phyloP scores from a whole-genome alignment of 352 stramenopile genomes.

The Globisporangium polare region DNA sequence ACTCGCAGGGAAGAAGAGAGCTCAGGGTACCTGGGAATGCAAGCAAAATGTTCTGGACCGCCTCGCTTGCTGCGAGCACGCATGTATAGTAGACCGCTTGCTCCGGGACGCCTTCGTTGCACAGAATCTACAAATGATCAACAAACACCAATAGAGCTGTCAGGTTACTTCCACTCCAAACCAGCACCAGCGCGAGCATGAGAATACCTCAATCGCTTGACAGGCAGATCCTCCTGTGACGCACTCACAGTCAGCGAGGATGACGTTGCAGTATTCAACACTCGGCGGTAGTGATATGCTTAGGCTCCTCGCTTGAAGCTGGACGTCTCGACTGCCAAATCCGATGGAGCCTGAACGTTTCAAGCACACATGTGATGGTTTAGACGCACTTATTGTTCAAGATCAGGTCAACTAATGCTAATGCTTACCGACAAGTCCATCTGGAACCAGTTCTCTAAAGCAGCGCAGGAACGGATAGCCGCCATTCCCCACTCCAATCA shows the following conservation, averaged over 20 bases:
- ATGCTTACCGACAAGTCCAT: not conserved
- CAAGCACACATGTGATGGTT: not conserved
- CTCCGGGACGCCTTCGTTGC: slow-evolving; percentile 9
- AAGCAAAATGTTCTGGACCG: slow-evolving; percentile 1
- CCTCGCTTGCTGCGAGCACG: slow-evolving; percentile 10
- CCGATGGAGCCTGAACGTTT: slow-evolving; percentile 1
- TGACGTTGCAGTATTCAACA: not conserved
- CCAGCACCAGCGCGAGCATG: not conserved
- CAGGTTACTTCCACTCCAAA: not conserved
- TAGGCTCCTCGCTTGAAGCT: not conserved
- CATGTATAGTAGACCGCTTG: slow-evolving; percentile 12
- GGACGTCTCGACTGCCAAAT: slow-evolving; percentile 13
- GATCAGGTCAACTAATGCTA: no score
- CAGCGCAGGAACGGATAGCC: slow-evolving; percentile 6
- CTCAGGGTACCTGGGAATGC: not conserved
- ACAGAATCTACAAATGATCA: slow-evolving; percentile 5
- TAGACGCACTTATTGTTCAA: not conserved
- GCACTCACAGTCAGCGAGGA: slow-evolving; percentile 14
- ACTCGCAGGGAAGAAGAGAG: no score
- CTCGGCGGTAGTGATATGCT: slow-evolving; percentile 9
- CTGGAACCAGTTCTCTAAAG: slow-evolving; percentile 5
- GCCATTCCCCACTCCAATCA: slow-evolving; percentile 12
- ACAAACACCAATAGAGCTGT: not conserved
- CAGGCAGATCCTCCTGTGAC: slow-evolving; percentile 9
- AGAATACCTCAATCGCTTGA: slow-evolving; percentile 10